These are phyloP conservation scores for Pistacia atlantica DNA, from an alignment of 345 rosid genomes.

Conservation along the genomic window DNA sequence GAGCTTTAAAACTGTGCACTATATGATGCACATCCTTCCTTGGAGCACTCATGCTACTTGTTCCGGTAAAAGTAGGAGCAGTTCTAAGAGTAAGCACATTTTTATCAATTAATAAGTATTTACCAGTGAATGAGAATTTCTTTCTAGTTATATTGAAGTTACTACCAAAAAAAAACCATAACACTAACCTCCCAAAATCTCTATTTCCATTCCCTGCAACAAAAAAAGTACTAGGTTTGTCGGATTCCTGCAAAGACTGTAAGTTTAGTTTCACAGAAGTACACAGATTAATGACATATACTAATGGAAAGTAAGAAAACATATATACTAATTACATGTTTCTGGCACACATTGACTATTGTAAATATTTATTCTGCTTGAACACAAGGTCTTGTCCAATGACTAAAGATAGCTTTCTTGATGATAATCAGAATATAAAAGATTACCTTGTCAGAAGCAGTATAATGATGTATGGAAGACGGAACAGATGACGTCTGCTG, in stretches of 20 bases:
- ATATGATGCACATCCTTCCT: conserved; percentile 40
- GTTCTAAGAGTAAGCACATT: conserved; percentile 19
- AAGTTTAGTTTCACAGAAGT: conserved; percentile 3
- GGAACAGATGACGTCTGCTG: conserved; percentile 58
- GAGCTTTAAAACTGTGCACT: conserved; percentile 60
- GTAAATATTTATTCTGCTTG: conserved; percentile 7
- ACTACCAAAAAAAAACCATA: neutral
- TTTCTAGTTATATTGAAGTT: neutral
- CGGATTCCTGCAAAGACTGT: conserved; percentile 45
- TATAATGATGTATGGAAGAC: conserved; percentile 39
- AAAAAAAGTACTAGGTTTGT: conserved; percentile 36
- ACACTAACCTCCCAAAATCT: conserved; percentile 59
- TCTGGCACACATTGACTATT: conserved; percentile 1
- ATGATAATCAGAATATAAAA: conserved; percentile 12
- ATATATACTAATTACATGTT: neutral
- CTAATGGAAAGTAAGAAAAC: neutral
- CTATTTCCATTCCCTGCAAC: conserved; percentile 47
- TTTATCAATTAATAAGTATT: conserved; percentile 15
- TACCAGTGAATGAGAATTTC: neutral
- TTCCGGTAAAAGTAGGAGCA: conserved; percentile 37
- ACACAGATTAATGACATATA: neutral
- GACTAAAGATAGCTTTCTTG: neutral
- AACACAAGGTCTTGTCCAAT: neutral
- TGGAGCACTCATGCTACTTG: conserved; percentile 38
- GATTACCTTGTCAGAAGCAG: conserved; percentile 58